A percentile compares a stretch with the other conserved stretches of the same genome.
These are phyloP conservation scores for Tephrocybe sp. DNA, from an alignment of 768 basidiomycete species.

Conservation along the genomic window DNA sequence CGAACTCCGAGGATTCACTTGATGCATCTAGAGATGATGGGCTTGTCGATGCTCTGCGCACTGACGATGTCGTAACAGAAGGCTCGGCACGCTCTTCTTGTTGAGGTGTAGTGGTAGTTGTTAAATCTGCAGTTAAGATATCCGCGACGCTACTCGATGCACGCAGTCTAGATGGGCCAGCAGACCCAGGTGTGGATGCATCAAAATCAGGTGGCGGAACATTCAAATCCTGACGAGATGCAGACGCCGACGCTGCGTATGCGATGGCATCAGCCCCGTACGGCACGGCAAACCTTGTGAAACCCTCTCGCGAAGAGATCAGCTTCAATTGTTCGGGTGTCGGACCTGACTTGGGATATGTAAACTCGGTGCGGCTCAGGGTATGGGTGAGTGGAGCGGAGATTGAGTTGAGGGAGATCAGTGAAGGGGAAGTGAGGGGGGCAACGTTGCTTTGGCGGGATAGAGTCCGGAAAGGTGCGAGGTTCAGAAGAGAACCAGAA, in stretches of 20 bases:
- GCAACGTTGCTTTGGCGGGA: conserved; percentile 44
- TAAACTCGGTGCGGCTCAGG: conserved; percentile 66
- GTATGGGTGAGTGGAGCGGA: conserved; percentile 79
- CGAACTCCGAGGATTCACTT: not conserved
- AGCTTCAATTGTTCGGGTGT: conserved; percentile 67
- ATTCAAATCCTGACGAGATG: conserved; percentile 40
- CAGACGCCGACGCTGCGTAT: conserved; percentile 53
- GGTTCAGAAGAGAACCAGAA: conserved; percentile 35
- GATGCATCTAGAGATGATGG: not conserved
- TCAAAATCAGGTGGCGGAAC: conserved; percentile 61
- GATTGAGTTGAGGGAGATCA: conserved; percentile 72
- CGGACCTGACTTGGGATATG: conserved; percentile 61
- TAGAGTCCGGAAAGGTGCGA: conserved; percentile 49
- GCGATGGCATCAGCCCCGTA: conserved; percentile 76
- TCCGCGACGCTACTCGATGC: conserved; percentile 24
- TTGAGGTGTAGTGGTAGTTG: not conserved
- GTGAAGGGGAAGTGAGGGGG: conserved; percentile 61
- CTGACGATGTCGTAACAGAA: too few species aligned
- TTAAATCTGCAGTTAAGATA: conserved; percentile 3
- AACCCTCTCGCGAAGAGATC: conserved; percentile 65
- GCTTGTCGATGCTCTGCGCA: not conserved
- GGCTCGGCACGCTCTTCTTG: too few species aligned
- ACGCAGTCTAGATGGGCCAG: conserved; percentile 28
- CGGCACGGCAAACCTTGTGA: conserved; percentile 72
- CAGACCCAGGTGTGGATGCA: conserved; percentile 18